Evolutionary conservation across 768 basidiomycete species (phyloP).

Genomic region (Antrodiella citrinella): DNA sequence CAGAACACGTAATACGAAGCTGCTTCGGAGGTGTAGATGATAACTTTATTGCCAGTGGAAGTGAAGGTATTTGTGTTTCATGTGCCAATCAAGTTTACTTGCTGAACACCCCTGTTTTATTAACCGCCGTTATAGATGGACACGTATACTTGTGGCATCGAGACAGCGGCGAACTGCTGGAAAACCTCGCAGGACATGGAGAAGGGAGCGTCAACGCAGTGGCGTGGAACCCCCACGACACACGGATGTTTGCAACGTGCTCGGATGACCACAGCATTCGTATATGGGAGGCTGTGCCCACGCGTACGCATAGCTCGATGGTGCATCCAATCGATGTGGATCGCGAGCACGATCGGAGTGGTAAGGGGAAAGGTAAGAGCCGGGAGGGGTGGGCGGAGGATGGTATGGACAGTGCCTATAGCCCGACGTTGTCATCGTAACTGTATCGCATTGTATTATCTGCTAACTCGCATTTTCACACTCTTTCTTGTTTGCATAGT

Average conservation of each 20-base stretch:
- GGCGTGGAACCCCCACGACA: constrained; percentile 88
- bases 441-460: constrained; percentile 4
- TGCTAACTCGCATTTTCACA: constrained; percentile 4
- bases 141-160: constrained; percentile 96
- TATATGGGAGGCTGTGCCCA: constrained; percentile 61
- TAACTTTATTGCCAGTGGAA: constrained; percentile 88
- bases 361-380: constrained; percentile 61
- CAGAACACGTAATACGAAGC: constrained; percentile 79
- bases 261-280: constrained; percentile 89
- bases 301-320: constrained; percentile 5
- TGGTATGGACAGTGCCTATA: constrained; percentile 15
- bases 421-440: constrained; percentile 7
- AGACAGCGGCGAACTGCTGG: constrained; percentile 74
- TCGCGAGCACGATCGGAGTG: constrained; percentile 21
- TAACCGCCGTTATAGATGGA: constrained; percentile 49
- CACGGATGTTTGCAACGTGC: constrained; percentile 92
- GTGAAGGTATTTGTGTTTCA: constrained; percentile 69
- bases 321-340: neutral
- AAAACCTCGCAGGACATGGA: constrained; percentile 84
- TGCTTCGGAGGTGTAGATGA: constrained; percentile 89
- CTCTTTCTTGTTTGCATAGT: constrained; percentile 8
- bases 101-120: constrained; percentile 3
- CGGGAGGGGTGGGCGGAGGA: constrained; percentile 37
- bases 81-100: constrained; percentile 1
- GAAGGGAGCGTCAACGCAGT: constrained; percentile 90